Base-by-base conservation (phyloP, 2,329 filamentous ascomycete species). In the Pyrenophora tritici-repentis region DNA sequence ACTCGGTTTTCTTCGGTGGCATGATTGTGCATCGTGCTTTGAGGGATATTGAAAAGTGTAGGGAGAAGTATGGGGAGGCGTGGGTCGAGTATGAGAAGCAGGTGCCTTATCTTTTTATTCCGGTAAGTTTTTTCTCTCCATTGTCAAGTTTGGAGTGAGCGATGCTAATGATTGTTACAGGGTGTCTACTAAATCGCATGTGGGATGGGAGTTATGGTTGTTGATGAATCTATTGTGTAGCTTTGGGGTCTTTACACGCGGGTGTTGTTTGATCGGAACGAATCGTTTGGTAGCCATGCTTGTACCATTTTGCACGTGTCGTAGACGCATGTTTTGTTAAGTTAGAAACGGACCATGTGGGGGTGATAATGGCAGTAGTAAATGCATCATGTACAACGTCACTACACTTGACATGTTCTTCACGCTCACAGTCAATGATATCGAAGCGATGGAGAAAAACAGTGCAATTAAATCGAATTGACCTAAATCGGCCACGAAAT, bases 51-150 rank as follows among this genome's bases (percentile, higher is more conserved):
- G 80, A 88, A 71, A 81, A 86, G 58, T 95, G 90, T 75, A 81
- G 83, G 47, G 79, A 79, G 63, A 91, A 90, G 79, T 95, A 95
- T 73, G 90, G 90, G 17, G 86, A 90, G 59, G 86, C 88, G 10
- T 95, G 90, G 90, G 76, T 78, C 38, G 86, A 93, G 79, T 95
- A 95, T 70, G 87, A 90, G 79, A 84, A 81, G 76, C 81, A 81
- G 73, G 89, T 93, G 46, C 90, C 90, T 34, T 93, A 91, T 73
- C 78, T 94, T 47, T 94, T 95, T 72, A 91, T 95, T 77, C 90
- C 90, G 50, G 82, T 72, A 59, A 62, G 69, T 29, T 29, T 5
- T n/a, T n/a, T n/a, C 29, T 12, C 16, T 39, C 0, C 22, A 3
- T 13, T 6, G 20, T 12, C 8, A 1, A 3, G 18, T n/a, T 7